phyloP scores from a whole-genome alignment of 495 filamentous ascomycete genomes.

The Astrothelium subdiscretum region DNA sequence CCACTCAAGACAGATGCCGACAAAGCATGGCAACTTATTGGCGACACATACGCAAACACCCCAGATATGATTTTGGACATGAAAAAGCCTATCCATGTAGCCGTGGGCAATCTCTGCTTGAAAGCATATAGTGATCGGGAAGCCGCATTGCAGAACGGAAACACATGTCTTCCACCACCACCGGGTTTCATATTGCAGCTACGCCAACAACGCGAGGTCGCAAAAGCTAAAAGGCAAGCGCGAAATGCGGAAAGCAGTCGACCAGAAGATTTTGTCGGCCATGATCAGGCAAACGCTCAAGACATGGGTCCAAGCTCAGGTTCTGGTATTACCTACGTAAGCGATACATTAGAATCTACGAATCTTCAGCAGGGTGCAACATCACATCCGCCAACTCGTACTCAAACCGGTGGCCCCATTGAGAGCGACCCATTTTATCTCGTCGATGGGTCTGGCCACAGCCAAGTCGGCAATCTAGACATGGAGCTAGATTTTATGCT shows the following conservation, averaged over 20 bases:
- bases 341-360: slow-evolving; percentile 2
- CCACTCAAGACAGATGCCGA: slow-evolving; percentile 15
- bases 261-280: slow-evolving; percentile 43
- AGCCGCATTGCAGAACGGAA: slow-evolving; percentile 6
- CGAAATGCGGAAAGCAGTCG: slow-evolving; percentile 62
- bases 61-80: slow-evolving; percentile 20
- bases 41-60: slow-evolving; percentile 15
- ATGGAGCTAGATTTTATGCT: slow-evolving; percentile 21
- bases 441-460: slow-evolving; percentile 13
- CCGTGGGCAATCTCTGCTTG: slow-evolving; percentile 25
- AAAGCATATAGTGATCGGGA: slow-evolving; percentile 27
- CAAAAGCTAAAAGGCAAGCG: slow-evolving; percentile 18
- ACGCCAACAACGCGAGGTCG: slow-evolving; percentile 17
- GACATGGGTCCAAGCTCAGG: slow-evolving; percentile 5
- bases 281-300: background rate
- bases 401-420: slow-evolving; percentile 3
- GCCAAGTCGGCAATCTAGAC: slow-evolving; percentile 8
- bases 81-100: slow-evolving; percentile 22
- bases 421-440: slow-evolving; percentile 2
- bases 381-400: slow-evolving; percentile 6
- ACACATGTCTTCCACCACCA: slow-evolving; percentile 2
- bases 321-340: background rate
- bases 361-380: slow-evolving; percentile 8
- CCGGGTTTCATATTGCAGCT: slow-evolving; percentile 18
- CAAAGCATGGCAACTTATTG: slow-evolving; percentile 22